Percentiles rank a stretch among this genome's conserved stretches.
Evolutionary conservation across 1,284 basidiomycete genomes (phyloP).

Genomic region (Ustilago lituana): DNA sequence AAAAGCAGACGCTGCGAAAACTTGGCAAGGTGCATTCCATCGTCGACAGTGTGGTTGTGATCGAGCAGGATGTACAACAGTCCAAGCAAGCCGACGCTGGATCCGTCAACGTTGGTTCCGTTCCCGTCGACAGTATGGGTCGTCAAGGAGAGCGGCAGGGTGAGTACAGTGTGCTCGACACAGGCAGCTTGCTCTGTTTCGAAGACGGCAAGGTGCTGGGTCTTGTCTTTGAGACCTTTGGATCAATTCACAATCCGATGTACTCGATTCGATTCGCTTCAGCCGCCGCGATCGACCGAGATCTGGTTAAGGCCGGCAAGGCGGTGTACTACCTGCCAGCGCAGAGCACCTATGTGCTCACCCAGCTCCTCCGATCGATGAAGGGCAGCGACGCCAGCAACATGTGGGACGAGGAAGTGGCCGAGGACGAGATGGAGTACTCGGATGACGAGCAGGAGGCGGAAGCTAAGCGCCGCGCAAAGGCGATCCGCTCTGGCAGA

Average conservation of each 20-base stretch:
- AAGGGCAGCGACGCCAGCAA: slow-evolving; percentile 93
- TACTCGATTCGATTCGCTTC: slow-evolving; percentile 76
- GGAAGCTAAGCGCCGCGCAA: slow-evolving; percentile 71
- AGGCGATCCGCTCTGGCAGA: slow-evolving; percentile 50
- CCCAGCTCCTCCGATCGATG: slow-evolving; percentile 72
- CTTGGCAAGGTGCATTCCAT: slow-evolving; percentile 62
- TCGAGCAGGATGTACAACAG: slow-evolving; percentile 56
- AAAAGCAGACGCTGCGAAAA: slow-evolving; percentile 39
- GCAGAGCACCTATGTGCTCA: slow-evolving; percentile 80
- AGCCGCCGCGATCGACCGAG: slow-evolving; percentile 61
- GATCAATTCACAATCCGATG: slow-evolving; percentile 82
- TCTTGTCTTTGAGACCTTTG: slow-evolving; percentile 89
- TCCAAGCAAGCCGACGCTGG: slow-evolving; percentile 2
- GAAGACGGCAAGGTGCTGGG: slow-evolving; percentile 83
- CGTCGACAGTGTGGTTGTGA: slow-evolving; percentile 61
- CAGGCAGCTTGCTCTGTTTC: slow-evolving; percentile 85
- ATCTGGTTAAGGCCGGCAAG: slow-evolving; percentile 19
- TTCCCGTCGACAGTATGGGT: slow-evolving; percentile 47
- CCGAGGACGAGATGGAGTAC: slow-evolving; percentile 84
- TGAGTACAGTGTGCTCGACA: slow-evolving; percentile 78
- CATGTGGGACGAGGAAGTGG: slow-evolving; percentile 86
- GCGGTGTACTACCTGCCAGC: slow-evolving; percentile 79
- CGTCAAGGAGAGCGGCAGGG: slow-evolving; percentile 45
- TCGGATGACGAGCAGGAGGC: slow-evolving; percentile 88
- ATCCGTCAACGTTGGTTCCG: slow-evolving; percentile 2